Evolutionary conservation across 176 grass and related monocot species (phyloP), one percentile per base, ranked within the genome.

Genomic region (maize (Zea mays)): DNA sequence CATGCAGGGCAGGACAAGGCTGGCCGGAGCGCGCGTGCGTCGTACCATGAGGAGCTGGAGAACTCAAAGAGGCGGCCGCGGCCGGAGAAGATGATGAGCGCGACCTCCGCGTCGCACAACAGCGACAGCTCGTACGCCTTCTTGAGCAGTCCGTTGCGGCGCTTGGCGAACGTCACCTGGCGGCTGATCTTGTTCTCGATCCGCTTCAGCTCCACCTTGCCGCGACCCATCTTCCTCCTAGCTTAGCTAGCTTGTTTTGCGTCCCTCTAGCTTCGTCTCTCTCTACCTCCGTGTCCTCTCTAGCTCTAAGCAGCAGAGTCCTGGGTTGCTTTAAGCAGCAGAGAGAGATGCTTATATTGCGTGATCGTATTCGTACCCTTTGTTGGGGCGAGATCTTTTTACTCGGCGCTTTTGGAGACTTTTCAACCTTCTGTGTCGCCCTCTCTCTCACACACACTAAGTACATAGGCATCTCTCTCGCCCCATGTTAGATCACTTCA

Each of bases 181-280:
- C 88, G 73, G 86, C 89, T 97, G 57, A 93, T 93, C 90, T 97
- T 97, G 88, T 97, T 93, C 90, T 97, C 90, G 52, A 97, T 93
- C 81, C 93, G 79, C 81, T 84, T 90, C 88, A 97, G 80, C 91
- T 93, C 90, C 74, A 97, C 93, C 82, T 86, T 97, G 27, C 94
- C 94, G 13, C 94, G 84, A 38, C 88, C 88, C 91, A 94, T 93
- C 80, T 73, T 75, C 45, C 5, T 16, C 5, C 5, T 13, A 27
- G 27, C 27, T n/a, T 13, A 27, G 27, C 27, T n/a, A 27, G 71
- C 62, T 76, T 46, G 5, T 55, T 27, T 27, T 27, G 27, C 43
- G 8, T 33, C 67, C 69, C 52, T 60, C 27, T 27, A 27, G 27
- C 8, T 1, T 11, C 15, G 27, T 27, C 27, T 27, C 27, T 27